Conservation (phyloP, 2,329 filamentous ascomycete genomes). For the Trichophyton equinum region DNA sequence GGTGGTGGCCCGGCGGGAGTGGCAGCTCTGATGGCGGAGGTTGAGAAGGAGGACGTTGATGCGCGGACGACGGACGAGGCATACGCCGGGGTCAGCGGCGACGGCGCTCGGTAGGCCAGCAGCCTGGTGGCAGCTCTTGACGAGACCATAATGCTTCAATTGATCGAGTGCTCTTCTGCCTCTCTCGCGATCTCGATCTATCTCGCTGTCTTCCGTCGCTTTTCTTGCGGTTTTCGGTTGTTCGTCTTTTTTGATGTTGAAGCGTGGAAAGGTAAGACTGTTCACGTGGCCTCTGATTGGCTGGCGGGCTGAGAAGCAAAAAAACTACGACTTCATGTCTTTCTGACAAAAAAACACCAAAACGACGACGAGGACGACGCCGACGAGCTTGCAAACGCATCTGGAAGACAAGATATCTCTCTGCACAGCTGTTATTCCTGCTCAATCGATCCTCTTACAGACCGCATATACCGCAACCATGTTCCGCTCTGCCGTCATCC, state of each 20-base stretch:
- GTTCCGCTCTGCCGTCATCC: slow-evolving; percentile 80
- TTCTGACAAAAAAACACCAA: slow-evolving; percentile 2
- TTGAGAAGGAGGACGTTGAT: slow-evolving; percentile 42
- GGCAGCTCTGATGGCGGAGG: slow-evolving; percentile 47
- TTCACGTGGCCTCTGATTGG: slow-evolving; percentile 11
- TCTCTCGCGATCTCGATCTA: not conserved
- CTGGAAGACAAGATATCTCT: not conserved
- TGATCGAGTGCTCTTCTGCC: not conserved
- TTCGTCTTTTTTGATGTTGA: slow-evolving; percentile 1
- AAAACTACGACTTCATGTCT: not conserved
- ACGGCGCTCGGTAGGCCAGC: slow-evolving; percentile 30
- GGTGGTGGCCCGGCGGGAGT: slow-evolving; percentile 67
- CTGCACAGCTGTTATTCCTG: not conserved
- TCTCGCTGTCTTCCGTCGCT: not conserved
- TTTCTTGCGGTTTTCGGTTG: not conserved
- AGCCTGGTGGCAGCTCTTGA: slow-evolving; percentile 34
- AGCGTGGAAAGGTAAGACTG: slow-evolving; percentile 9
- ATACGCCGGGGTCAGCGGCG: slow-evolving; percentile 16
- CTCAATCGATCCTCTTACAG: not conserved
- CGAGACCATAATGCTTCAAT: slow-evolving; percentile 31
- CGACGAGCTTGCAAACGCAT: not conserved
- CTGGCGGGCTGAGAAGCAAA: not conserved
- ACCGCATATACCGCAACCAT: slow-evolving; percentile 41
- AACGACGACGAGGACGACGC: slow-evolving; percentile 1
- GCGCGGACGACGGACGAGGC: slow-evolving; percentile 27